A percentile compares a stretch with the other conserved stretches of the same genome.
Conservation (phyloP, 202 grass and related monocot genomes). For the Panicum virgatum region DNA sequence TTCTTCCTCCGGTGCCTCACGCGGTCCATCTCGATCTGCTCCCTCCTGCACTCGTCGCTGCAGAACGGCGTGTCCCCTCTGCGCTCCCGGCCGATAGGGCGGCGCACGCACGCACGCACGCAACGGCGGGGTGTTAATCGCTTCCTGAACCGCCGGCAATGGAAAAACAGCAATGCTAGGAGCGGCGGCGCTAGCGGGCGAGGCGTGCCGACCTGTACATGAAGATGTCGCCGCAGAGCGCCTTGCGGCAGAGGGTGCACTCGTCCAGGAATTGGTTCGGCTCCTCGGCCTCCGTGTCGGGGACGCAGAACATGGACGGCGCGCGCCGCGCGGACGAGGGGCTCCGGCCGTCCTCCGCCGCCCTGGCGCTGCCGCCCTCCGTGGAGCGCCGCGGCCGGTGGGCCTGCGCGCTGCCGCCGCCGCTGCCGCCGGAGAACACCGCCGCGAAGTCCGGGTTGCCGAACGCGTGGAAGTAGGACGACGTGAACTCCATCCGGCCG, state of each 20-base stretch:
- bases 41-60: conserved; percentile 92
- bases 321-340: conserved; percentile 2
- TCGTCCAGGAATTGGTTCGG: conserved; percentile 51
- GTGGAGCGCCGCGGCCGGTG: conserved; percentile 17
- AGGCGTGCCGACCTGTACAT: conserved; percentile 63
- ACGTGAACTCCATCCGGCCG: conserved; percentile 56
- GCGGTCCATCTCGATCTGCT: conserved; percentile 82
- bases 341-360: not conserved
- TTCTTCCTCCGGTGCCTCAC: conserved; percentile 64
- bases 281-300: conserved; percentile 44
- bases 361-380: not conserved
- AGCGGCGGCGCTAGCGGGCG: not conserved
- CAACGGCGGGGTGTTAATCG: not conserved
- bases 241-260: conserved; percentile 60
- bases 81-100: not conserved
- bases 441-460: conserved; percentile 53
- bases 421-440: conserved; percentile 38
- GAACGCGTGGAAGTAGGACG: conserved; percentile 67
- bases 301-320: conserved; percentile 52
- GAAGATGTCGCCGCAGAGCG: conserved; percentile 73
- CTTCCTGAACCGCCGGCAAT: not conserved
- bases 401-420: conserved; percentile 32
- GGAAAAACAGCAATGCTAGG: not conserved
- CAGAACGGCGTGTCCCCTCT: conserved; percentile 87
- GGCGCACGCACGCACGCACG: not conserved